A percentile compares a stretch with the other conserved stretches of the same genome.
Evolutionary conservation across 1,139 yeast species (phyloP).

Genomic region (Candida sp.): DNA sequence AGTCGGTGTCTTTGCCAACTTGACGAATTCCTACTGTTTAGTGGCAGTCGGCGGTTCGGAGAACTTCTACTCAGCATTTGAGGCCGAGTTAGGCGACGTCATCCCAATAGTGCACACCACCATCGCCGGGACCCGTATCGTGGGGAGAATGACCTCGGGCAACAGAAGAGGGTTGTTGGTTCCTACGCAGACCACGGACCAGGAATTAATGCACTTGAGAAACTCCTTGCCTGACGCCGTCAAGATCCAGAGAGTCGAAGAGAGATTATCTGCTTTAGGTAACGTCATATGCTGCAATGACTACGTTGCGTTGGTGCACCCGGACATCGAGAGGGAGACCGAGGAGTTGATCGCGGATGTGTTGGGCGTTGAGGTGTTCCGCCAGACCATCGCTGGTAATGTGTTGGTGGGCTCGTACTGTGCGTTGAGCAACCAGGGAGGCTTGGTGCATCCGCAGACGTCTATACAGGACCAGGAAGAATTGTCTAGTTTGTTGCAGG

Average conservation of each 20-base stretch:
- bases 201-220: constrained; percentile 96
- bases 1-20: constrained; percentile 96
- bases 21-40: constrained; percentile 95
- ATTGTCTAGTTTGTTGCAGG: constrained; percentile 91
- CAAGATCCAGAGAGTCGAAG: constrained; percentile 97
- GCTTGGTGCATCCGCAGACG: constrained; percentile 97
- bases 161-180: constrained; percentile 97
- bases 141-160: constrained; percentile 99
- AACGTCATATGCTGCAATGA: constrained; percentile 99
- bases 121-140: constrained; percentile 97
- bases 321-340: constrained; percentile 98
- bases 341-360: constrained; percentile 99
- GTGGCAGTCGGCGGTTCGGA: constrained; percentile 99
- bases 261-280: constrained; percentile 95
- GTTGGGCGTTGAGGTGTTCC: constrained; percentile 98
- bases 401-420: constrained; percentile 98
- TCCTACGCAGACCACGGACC: constrained; percentile 99
- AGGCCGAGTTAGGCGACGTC: constrained; percentile 96
- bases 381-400: constrained; percentile 98
- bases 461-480: constrained; percentile 98
- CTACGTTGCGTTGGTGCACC: constrained; percentile 98
- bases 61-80: constrained; percentile 97
- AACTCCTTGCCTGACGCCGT: constrained; percentile 97
- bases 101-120: constrained; percentile 97
- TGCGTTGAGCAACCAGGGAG: constrained; percentile 96